Evolutionary conservation across 179 eudicot species (phyloP).

Genomic region (Carnegiea gigantea): DNA sequence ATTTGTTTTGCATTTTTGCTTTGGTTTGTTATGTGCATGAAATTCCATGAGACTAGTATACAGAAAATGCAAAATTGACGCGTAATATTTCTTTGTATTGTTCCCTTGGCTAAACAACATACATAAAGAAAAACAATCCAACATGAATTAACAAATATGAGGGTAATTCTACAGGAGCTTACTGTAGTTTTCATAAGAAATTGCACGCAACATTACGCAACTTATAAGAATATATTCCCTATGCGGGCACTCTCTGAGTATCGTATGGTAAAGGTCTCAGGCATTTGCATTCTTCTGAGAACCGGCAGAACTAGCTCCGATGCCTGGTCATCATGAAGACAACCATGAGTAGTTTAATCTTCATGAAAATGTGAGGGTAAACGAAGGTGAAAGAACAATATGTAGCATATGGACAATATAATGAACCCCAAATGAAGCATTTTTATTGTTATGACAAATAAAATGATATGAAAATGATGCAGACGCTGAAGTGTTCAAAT

Average conservation of each 20-base stretch:
- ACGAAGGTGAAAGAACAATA: neutral
- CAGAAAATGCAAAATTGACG: too few species aligned
- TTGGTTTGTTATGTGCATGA: too few species aligned
- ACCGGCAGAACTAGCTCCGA: neutral
- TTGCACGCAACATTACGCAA: slow-evolving; percentile 35
- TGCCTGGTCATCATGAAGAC: neutral
- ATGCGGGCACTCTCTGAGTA: slow-evolving; percentile 40
- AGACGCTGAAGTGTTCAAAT: neutral
- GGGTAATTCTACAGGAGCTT: slow-evolving; percentile 27
- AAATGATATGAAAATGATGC: neutral
- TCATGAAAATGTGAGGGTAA: neutral
- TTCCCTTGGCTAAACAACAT: too few species aligned
- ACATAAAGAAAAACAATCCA: too few species aligned
- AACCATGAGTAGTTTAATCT: neutral
- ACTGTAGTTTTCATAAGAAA: slow-evolving; percentile 40
- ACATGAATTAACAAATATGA: neutral
- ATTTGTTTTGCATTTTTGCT: too few species aligned
- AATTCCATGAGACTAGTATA: too few species aligned
- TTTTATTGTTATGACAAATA: neutral
- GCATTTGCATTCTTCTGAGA: neutral
- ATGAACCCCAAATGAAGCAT: neutral
- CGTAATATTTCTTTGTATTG: too few species aligned
- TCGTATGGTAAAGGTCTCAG: slow-evolving; percentile 28
- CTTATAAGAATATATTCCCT: slow-evolving; percentile 34
- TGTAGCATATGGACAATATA: neutral